Evolutionary conservation across 441 rosid species (phyloP), one percentile per base, ranked within the genome.

Genomic region (Mallotus repandus): DNA sequence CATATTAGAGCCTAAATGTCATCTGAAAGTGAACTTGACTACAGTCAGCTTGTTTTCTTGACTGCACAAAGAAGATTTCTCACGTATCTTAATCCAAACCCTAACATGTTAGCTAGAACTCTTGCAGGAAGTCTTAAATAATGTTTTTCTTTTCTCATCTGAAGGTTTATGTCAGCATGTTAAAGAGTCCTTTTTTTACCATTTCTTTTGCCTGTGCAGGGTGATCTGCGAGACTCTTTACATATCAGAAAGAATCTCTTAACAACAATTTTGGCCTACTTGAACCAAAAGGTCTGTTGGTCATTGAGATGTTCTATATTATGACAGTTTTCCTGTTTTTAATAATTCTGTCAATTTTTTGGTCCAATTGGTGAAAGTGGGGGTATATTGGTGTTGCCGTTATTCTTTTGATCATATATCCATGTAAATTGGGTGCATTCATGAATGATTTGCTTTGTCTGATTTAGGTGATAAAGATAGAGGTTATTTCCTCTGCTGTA

Each of bases 221-320:
- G 93, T 77, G 89, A 92, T 79, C 81, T 86, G 75, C 91, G 77
- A 75, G 98, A 92, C 74, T 87, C 85, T 79, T 82, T 93, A 80
- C 90, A 91, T 84, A 89, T 88, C 41, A 86, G 98, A 85, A 91
- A 87, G 81, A 88, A 86, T 84, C 86, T 96, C 55, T 85, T 93
- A 72, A 83, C 91, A 78, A 84, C 89, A 78, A 78, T 86, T 73
- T 83, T 93, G 84, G 83, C 81, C 69, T 78, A 81, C 69, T 75
- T 91, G 72, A 87, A 79, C 78, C 83, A 79, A 86, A 89, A 92
- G 97, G 98, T 96, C 62, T 80, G 88, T 81, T 79, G 25, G 50
- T 71, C 15, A 29, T 52, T 15, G 13, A 77, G 60, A 66, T 66
- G 57, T 49, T 60, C n/a, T 69, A 66, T 65, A 64, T 19, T 61